A percentile compares a stretch with the other conserved stretches of the same genome.
Evolutionary conservation across 2,329 filamentous ascomycete genomes (phyloP).

Genomic region (Colletotrichum endophyticum): DNA sequence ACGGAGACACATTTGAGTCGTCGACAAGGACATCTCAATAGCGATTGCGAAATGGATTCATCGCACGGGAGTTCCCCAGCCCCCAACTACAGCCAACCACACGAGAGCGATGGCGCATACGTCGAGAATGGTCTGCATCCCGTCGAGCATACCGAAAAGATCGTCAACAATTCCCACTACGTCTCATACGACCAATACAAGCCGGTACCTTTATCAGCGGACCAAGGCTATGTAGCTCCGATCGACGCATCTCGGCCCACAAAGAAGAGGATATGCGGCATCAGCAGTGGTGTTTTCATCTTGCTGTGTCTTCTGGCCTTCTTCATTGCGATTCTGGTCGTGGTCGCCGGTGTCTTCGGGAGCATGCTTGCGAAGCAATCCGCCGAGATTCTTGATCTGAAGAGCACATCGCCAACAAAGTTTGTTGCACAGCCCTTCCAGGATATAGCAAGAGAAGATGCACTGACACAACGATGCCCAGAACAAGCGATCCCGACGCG

Average conservation of each 20-base stretch:
- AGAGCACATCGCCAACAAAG: background rate
- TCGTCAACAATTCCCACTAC: background rate
- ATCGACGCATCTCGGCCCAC: background rate
- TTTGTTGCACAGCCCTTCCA: background rate
- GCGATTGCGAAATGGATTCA: background rate
- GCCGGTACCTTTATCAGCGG: background rate
- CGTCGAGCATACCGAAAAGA: background rate
- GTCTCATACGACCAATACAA: background rate
- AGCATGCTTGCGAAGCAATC: background rate
- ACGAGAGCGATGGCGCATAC: background rate
- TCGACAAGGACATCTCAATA: background rate
- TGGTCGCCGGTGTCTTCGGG: background rate
- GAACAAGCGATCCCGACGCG: background rate
- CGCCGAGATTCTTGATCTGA: background rate
- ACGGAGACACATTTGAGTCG: background rate
- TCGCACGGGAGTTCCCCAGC: background rate
- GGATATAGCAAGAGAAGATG: no score
- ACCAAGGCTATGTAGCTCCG: background rate
- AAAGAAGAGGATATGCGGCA: background rate
- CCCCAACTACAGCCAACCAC: background rate
- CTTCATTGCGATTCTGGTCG: background rate
- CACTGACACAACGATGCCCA: background rate
- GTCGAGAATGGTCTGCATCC: slow-evolving; percentile 7
- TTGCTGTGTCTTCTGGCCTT: background rate
- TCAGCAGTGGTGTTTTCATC: background rate